Conservation (phyloP, 1,284 basidiomycete species). For the Rhizoctonia solani region DNA sequence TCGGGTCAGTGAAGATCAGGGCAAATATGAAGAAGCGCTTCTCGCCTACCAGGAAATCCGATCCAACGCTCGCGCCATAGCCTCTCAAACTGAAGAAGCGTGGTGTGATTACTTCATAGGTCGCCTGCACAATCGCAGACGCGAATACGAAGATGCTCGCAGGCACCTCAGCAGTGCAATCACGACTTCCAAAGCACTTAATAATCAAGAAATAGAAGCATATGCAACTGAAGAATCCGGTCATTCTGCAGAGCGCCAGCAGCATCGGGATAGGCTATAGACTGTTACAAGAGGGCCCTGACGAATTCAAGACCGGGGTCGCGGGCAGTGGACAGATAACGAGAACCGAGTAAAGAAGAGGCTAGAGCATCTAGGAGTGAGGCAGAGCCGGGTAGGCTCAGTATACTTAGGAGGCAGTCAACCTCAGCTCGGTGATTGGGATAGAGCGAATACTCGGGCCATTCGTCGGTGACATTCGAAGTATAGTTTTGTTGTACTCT, state of each 20-base stretch:
- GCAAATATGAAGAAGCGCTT: neutral
- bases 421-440: neutral
- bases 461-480: too few relatives aligned
- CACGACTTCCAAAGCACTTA: neutral
- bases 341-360: slow-evolving; percentile 15
- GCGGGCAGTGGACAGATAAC: slow-evolving; percentile 15
- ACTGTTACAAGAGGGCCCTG: slow-evolving; percentile 7
- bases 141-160: slow-evolving; percentile 13
- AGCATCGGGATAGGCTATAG: neutral
- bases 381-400: neutral
- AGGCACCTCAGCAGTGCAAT: neutral
- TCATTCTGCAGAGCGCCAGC: slow-evolving; percentile 8
- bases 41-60: neutral
- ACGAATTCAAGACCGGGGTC: slow-evolving; percentile 1
- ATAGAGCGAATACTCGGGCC: too few relatives aligned
- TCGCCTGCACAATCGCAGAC: slow-evolving; percentile 2
- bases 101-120: slow-evolving; percentile 23
- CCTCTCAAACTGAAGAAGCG: neutral
- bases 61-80: neutral
- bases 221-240: slow-evolving; percentile 26
- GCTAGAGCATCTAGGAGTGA: neutral
- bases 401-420: slow-evolving; percentile 2
- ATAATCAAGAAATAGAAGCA: slow-evolving; percentile 3
- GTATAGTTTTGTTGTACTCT: too few relatives aligned
- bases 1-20: slow-evolving; percentile 12